phyloP scores from a whole-genome alignment of 139 green algal genomes.

The Coelastrella sp. region DNA sequence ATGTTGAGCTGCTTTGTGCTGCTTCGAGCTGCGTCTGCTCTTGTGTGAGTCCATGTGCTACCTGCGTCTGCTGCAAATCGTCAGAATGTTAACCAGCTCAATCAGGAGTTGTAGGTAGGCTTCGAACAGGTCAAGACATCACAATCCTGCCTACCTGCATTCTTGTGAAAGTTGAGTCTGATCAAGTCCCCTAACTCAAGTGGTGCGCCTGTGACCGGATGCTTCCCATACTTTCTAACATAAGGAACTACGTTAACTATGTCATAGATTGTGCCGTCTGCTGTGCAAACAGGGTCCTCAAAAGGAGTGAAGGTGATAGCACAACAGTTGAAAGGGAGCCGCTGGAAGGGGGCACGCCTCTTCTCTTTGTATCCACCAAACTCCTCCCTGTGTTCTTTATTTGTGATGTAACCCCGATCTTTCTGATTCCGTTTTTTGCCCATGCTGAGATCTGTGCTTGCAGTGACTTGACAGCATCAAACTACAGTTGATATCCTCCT shows the following conservation, averaged over 20 bases:
- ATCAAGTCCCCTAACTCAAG: conserved; percentile 90
- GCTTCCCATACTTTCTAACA: conserved; percentile 84
- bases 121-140: background rate
- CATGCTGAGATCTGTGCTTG: conserved; percentile 57
- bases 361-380: conserved; percentile 79
- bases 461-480: background rate
- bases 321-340: conserved; percentile 95
- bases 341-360: conserved; percentile 70
- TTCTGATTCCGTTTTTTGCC: conserved; percentile 83
- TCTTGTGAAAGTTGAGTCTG: conserved; percentile 94
- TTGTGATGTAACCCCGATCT: conserved; percentile 85
- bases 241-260: conserved; percentile 89
- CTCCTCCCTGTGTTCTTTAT: conserved; percentile 91
- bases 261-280: conserved; percentile 86
- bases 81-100: too few species aligned
- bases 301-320: conserved; percentile 94
- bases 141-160: conserved; percentile 53
- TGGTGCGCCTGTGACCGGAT: conserved; percentile 89
- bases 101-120: too few species aligned
- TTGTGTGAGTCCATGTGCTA: too few species aligned
- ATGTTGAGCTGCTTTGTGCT: too few species aligned
- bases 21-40: too few species aligned
- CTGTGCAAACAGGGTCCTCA: conserved; percentile 92
- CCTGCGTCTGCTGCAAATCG: too few species aligned
- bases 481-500: too few species aligned